These are phyloP conservation scores for Fraxinus americana DNA, from an alignment of 257 asterid genomes.

Conservation along the genomic window DNA sequence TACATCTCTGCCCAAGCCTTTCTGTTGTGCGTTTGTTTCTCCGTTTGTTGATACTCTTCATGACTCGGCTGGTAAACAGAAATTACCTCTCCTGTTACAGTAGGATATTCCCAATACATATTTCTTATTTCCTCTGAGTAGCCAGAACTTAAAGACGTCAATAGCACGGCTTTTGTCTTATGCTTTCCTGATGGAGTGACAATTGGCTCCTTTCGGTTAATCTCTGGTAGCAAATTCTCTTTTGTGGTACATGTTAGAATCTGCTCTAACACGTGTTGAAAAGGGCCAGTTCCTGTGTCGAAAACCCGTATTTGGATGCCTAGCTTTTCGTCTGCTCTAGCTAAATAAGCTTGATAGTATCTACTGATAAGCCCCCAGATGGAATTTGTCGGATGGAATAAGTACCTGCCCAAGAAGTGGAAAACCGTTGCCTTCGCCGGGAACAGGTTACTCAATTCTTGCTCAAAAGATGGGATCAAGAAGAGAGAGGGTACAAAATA, in stretches of 20 bases:
- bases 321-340: conserved; percentile 53
- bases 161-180: conserved; percentile 46
- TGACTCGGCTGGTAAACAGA: conserved; percentile 73
- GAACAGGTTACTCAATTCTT: conserved; percentile 56
- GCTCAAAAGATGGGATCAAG: conserved; percentile 59
- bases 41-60: conserved; percentile 59
- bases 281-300: conserved; percentile 37
- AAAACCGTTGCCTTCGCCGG: conserved; percentile 73
- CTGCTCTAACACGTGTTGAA: conserved; percentile 62
- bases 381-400: conserved; percentile 74
- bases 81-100: conserved; percentile 60
- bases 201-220: conserved; percentile 28
- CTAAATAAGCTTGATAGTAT: conserved; percentile 62
- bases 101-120: conserved; percentile 67
- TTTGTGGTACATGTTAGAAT: conserved; percentile 52
- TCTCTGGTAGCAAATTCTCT: conserved; percentile 54
- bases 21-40: conserved; percentile 52
- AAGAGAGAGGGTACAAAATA: conserved; percentile 79
- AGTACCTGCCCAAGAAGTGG: conserved; percentile 72
- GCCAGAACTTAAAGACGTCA: conserved; percentile 58
- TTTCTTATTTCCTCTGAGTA: conserved; percentile 59
- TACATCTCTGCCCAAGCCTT: conserved; percentile 92
- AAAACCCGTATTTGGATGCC: conserved; percentile 76
- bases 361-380: conserved; percentile 76
- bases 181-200: conserved; percentile 23